These are phyloP conservation scores for Russula earlei DNA, from an alignment of 768 basidiomycete species.

Conservation along the genomic window DNA sequence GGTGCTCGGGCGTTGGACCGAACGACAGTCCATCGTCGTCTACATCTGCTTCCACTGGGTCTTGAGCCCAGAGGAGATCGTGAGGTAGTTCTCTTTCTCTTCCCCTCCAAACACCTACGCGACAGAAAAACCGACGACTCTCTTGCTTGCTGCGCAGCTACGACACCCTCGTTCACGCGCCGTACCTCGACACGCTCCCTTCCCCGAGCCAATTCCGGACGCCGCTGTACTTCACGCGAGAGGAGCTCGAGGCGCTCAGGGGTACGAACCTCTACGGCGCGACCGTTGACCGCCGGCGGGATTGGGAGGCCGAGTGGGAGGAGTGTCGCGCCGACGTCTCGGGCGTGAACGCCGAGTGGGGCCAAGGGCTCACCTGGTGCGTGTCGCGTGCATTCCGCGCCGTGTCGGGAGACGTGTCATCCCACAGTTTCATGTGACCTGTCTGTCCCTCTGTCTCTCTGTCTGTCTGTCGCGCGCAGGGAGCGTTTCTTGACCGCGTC, in stretches of 20 bases:
- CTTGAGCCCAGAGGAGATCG: slow-evolving; percentile 30
- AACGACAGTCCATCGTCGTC: slow-evolving; percentile 56
- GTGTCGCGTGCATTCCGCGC: slow-evolving; percentile 12
- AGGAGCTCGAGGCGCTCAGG: slow-evolving; percentile 55
- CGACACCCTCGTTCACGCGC: slow-evolving; percentile 31
- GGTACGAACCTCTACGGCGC: slow-evolving; percentile 81
- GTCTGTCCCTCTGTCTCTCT: too few species aligned
- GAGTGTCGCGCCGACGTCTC: slow-evolving; percentile 39
- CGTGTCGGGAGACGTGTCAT: too few species aligned
- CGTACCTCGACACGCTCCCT: slow-evolving; percentile 68
- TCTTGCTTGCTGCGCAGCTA: slow-evolving; percentile 4
- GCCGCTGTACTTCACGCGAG: slow-evolving; percentile 56
- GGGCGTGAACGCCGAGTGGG: slow-evolving; percentile 34
- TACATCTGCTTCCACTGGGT: slow-evolving; percentile 64
- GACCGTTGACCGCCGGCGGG: slow-evolving; percentile 50
- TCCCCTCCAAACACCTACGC: neutral
- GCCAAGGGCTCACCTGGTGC: slow-evolving; percentile 56
- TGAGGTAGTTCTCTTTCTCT: slow-evolving; percentile 17
- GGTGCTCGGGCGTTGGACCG: slow-evolving; percentile 37
- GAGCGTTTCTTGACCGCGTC: slow-evolving; percentile 59
- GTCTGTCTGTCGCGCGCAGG: slow-evolving; percentile 34
- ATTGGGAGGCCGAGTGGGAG: slow-evolving; percentile 57
- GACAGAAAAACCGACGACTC: neutral
- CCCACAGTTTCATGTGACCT: too few species aligned
- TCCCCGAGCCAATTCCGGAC: slow-evolving; percentile 47